Evolutionary conservation across 345 rosid species (phyloP), one percentile per base, ranked within the genome.

Genomic region (Citrus cavaleriei): DNA sequence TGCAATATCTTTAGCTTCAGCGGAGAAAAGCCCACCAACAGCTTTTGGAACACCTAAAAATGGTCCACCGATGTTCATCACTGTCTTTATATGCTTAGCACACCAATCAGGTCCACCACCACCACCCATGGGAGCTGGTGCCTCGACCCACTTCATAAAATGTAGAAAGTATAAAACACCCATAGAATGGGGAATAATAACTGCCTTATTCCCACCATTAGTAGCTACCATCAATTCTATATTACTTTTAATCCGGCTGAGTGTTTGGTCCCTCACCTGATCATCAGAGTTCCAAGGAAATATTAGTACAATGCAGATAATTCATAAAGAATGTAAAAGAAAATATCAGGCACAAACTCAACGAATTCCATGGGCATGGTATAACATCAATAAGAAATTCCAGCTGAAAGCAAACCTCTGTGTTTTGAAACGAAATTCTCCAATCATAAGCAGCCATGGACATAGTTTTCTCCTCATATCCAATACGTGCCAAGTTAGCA

Each of bases 131-230:
- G 98, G 98, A 87, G 93, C 91, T 32, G 99, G 99, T 80, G 95
- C 90, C 88, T 96, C 99, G 7, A 96, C 98, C 99, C 99, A 96
- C 83, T 96, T 96, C 98, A 96, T 93, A 81, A 96, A 96, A 82
- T 96, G 99, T 38, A 92, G 87, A 78, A 96, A 92, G 85, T 94
- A 94, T 77, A 93, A 80, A 77, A 83, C 99, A 69, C 99, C 99
- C 99, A 96, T 96, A 58, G 99, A 94, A 85, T 94, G 99, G 3
- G 99, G 99, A 85, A 96, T 82, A 65, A 91, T 88, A 65, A 96
- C 98, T 6, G 94, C 99, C 78, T 91, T 96, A 51, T 85, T 87
- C 12, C 95, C 98, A 66, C 94, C 93, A 64, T 85, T 94, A 42
- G 94, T 92, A 30, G 93, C 88, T 78, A 94, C 98, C 95, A 94